These are phyloP conservation scores for Pleurotus giganteus DNA, from an alignment of 768 basidiomycete species.

Conservation along the genomic window DNA sequence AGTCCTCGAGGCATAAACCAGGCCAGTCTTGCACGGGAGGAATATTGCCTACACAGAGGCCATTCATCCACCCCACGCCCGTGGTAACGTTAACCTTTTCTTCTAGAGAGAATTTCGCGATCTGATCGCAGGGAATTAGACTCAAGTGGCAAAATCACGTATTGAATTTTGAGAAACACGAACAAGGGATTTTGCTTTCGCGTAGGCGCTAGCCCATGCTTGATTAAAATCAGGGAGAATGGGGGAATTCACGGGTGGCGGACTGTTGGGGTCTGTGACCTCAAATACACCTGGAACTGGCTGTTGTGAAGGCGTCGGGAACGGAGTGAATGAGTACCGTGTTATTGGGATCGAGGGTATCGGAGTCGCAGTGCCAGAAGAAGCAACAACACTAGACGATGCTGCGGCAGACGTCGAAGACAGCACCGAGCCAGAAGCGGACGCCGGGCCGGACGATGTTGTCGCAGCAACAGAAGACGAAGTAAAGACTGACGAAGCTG, in stretches of 20 bases:
- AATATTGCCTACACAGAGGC: slow-evolving; percentile 61
- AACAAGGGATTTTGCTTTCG: slow-evolving; percentile 57
- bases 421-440: neutral
- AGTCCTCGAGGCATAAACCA: slow-evolving; percentile 75
- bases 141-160: neutral
- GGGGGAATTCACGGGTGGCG: slow-evolving; percentile 48
- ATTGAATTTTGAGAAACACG: slow-evolving; percentile 13
- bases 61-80: slow-evolving; percentile 64
- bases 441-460: neutral
- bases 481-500: neutral
- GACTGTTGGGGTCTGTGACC: slow-evolving; percentile 49
- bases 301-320: slow-evolving; percentile 56
- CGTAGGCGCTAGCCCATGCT: slow-evolving; percentile 59
- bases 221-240: slow-evolving; percentile 46
- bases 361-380: neutral
- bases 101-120: slow-evolving; percentile 50
- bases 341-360: slow-evolving; percentile 31
- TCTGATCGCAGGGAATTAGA: slow-evolving; percentile 23
- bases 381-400: neutral
- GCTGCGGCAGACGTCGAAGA: neutral
- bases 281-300: slow-evolving; percentile 56
- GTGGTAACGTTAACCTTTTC: slow-evolving; percentile 67
- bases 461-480: neutral
- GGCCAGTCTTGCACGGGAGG: slow-evolving; percentile 40
- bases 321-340: slow-evolving; percentile 50